Conservation (phyloP, 768 basidiomycete genomes). For the Lentinus tigrinus region DNA sequence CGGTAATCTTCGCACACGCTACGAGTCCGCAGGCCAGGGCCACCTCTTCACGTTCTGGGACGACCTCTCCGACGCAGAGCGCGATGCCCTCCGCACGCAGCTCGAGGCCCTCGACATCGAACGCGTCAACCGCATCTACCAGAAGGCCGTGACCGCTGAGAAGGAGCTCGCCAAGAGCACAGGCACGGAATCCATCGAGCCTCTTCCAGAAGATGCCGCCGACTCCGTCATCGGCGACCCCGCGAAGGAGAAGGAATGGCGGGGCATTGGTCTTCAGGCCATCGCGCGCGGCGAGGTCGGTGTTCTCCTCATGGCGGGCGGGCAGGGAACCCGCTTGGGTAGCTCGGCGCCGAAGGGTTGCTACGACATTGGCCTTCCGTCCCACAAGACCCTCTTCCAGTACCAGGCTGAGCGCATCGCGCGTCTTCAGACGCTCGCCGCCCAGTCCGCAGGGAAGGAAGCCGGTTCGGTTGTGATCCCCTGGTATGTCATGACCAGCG, state of each 20-base stretch:
- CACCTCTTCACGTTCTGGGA: constrained; percentile 91
- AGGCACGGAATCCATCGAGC: constrained; percentile 60
- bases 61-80: constrained; percentile 63
- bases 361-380: constrained; percentile 94
- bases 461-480: constrained; percentile 71
- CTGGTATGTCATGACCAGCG: constrained; percentile 99
- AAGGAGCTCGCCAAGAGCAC: constrained; percentile 42
- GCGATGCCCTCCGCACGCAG: constrained; percentile 62
- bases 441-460: constrained; percentile 48
- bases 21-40: constrained; percentile 78
- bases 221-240: constrained; percentile 58
- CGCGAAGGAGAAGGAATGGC: constrained; percentile 70
- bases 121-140: constrained; percentile 88
- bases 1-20: constrained; percentile 59
- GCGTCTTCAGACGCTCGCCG: constrained; percentile 77
- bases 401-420: constrained; percentile 96
- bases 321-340: constrained; percentile 94
- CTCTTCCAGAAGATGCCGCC: constrained; percentile 75
- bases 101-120: constrained; percentile 81
- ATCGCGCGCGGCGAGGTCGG: constrained; percentile 82
- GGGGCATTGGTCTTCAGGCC: constrained; percentile 74
- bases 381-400: constrained; percentile 92
- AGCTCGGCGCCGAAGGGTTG: constrained; percentile 94
- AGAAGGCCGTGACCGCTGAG: constrained; percentile 71
- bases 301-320: constrained; percentile 97